Base-by-base conservation (phyloP, 2,329 filamentous ascomycete genomes). In the Stemphylium vesicarium region DNA sequence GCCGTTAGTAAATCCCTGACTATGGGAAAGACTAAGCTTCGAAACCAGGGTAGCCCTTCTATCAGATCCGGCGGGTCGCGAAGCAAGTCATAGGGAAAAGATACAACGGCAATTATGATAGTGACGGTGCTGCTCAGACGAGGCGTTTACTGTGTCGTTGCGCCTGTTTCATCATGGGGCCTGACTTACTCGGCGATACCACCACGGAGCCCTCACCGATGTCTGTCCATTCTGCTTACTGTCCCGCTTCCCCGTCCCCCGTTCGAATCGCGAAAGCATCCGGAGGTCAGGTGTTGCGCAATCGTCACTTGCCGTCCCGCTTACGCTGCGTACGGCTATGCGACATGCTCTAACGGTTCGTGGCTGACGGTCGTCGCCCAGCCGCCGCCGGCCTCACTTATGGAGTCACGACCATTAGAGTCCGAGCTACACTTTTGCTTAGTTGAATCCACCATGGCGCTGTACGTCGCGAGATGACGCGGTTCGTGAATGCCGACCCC, bases 1-100 rank as follows among this genome's bases (percentile, higher is more conserved):
- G 57, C 65, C 65, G 66, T 65, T 68, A 55, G 56, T 56, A 52
- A 26, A 45, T 47, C 55, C 66, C 60, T 57, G 62, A 37, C 20
- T 44, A 38, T 53, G 50, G 57, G 60, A 66, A 59, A 65, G 59
- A 65, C 59, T 64, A 60, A 49, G 50, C 65, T 58, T 60, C 54
- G 29, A 20, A 29, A 35, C 51, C 45, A 51, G 53, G 63, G 55
- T 48, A 32, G 33, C 37, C 47, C 58, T 47, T 53, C 37, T 52
- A 7, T 38, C 44, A 37, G 33, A 48, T 38, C 31, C 50, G 56
- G 52, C 46, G 59, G 50, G 55, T 55, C 56, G 52, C 59, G 58
- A 54, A 50, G 59, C 49, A 58, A 59, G 40, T 56, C 57, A 52
- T 49, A 40, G 49, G 57, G 39, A 50, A 44, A 40, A 33, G 16